Evolutionary conservation across 345 rosid genomes (phyloP).

Genomic region (Syzygium oleosum): DNA sequence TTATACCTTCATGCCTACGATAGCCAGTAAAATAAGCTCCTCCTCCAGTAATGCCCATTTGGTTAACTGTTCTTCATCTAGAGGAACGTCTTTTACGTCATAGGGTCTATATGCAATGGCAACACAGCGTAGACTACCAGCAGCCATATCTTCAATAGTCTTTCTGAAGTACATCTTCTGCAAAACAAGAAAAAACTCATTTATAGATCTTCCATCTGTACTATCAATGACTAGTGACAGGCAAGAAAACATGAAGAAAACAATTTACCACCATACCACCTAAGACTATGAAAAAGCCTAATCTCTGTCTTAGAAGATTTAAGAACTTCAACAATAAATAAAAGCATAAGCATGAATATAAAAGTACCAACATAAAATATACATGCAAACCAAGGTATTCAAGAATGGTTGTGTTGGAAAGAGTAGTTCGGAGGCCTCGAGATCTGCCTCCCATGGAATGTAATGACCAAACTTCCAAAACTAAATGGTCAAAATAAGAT

Average conservation of each 20-base stretch:
- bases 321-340: neutral
- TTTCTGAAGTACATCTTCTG: constrained; percentile 43
- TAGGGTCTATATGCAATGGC: constrained; percentile 72
- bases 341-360: neutral
- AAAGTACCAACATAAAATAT: neutral
- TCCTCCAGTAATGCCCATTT: constrained; percentile 80
- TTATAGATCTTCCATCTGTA: neutral
- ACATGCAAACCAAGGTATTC: neutral
- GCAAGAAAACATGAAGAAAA: neutral
- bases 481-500: neutral
- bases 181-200: constrained; percentile 8
- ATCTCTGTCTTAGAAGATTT: neutral
- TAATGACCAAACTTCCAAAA: neutral
- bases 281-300: neutral
- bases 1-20: constrained; percentile 84
- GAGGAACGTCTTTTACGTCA: constrained; percentile 61
- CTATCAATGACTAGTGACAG: neutral
- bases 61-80: constrained; percentile 51
- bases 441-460: neutral
- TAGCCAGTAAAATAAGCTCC: constrained; percentile 81
- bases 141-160: constrained; percentile 79
- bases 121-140: constrained; percentile 82
- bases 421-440: neutral
- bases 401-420: neutral
- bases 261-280: neutral